Evolutionary conservation across 148 eudicot species (phyloP), one percentile per base, ranked within the genome.

Genomic region (Amaranthus hypochondriacus): DNA sequence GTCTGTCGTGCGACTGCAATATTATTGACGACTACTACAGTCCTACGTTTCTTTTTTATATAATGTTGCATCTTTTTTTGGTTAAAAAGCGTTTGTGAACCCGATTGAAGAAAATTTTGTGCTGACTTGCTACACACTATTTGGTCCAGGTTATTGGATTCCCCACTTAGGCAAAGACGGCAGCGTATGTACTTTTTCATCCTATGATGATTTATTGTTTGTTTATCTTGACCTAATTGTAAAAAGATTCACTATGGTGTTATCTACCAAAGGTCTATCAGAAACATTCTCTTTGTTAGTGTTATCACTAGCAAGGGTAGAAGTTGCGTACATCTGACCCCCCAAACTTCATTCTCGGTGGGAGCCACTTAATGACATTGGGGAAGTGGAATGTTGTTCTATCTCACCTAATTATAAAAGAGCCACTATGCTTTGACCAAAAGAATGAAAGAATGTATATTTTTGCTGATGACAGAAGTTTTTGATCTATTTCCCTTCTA

Each of bases 161-260:
- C 66, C 67, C 94, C 98, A 75, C 94, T 95, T 13, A 87, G 98
- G 75, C 76, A 81, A 81, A 85, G 98, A 73, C 84, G 96, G 71
- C 86, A 85, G 77, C 87, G 98, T 95, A 89, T 71, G 86, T 28
- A 46, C 66, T 62, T 18, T 66, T n/a, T 15, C 48, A 15, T 67
- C 10, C n/a, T 67, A 4, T 73, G 21, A 49, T 47, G 4, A 12
- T 50, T 73, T 49, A 58, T 54, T 69, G 9, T 50, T 70, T 49
- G 55, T 54, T 73, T 43, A 39, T 71, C 18, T 62, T 61, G 48
- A 39, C 21, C 28, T 48, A 28, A 3, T 39, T 48, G 21, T 66
- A 10, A 48, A 48, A 60, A 43, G 10, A 69, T 7, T 5, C 18
- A 28, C 39, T 28, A 28, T 28, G 39, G 2, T 28, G 39, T 28